phyloP scores from a whole-genome alignment of 306 rosid genomes.

The Herpetospermum pedunculosum region DNA sequence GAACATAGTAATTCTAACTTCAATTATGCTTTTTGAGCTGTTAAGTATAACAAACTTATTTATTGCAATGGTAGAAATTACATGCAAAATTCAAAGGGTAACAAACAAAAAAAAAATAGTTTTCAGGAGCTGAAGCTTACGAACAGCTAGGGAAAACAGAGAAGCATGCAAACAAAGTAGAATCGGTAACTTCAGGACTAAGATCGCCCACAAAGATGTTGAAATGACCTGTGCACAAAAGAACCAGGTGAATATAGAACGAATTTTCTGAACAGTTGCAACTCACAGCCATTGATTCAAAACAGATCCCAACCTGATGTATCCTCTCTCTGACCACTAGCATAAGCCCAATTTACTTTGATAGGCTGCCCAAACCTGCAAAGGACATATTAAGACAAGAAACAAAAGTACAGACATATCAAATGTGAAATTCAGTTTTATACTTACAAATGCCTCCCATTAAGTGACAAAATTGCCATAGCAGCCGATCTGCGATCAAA shows the following conservation, averaged over 20 bases:
- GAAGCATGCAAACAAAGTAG: slow-evolving; percentile 89
- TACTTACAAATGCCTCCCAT: slow-evolving; percentile 94
- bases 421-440: background rate
- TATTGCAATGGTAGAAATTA: background rate
- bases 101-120: background rate
- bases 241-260: background rate
- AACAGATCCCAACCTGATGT: slow-evolving; percentile 58
- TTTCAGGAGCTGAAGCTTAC: slow-evolving; percentile 51
- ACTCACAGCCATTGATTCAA: background rate
- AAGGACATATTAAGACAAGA: slow-evolving; percentile 15
- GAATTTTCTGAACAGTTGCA: background rate
- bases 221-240: slow-evolving; percentile 63
- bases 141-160: slow-evolving; percentile 90
- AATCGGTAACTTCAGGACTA: slow-evolving; percentile 98
- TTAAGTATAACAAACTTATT: background rate
- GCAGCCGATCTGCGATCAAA: slow-evolving; percentile 96
- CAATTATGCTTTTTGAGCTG: background rate
- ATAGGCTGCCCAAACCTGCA: slow-evolving; percentile 96
- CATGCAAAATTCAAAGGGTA: background rate
- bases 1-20: background rate
- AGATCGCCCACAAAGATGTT: slow-evolving; percentile 98
- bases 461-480: slow-evolving; percentile 79
- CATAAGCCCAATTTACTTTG: slow-evolving; percentile 98
- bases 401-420: background rate
- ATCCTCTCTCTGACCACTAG: slow-evolving; percentile 98